Evolutionary conservation across 257 asterid species (phyloP).

Genomic region (Scutellaria minor): DNA sequence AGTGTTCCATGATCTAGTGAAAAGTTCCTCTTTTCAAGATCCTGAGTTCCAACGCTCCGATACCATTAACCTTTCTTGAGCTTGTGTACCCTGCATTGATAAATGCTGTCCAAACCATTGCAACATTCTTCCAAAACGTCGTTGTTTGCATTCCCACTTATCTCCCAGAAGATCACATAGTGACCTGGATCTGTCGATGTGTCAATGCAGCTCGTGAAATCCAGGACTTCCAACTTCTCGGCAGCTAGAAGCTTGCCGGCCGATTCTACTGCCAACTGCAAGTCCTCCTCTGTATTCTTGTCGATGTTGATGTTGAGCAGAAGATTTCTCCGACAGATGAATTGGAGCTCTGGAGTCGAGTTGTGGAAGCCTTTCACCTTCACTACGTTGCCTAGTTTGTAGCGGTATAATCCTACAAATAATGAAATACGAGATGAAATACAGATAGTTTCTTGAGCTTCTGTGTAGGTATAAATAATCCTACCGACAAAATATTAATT

Average conservation of each 20-base stretch:
- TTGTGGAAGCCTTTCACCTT: constrained; percentile 71
- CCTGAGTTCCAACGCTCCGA: constrained; percentile 67
- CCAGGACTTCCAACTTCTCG: constrained; percentile 64
- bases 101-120: constrained; percentile 67
- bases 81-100: constrained; percentile 63
- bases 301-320: constrained; percentile 67
- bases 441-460: too few species aligned
- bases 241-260: constrained; percentile 50
- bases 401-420: constrained; percentile 69
- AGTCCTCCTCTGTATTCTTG: constrained; percentile 76
- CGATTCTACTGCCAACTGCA: constrained; percentile 66
- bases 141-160: constrained; percentile 51
- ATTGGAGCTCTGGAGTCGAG: constrained; percentile 71
- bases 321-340: constrained; percentile 63
- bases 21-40: constrained; percentile 68
- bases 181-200: constrained; percentile 53
- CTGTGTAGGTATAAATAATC: too few species aligned
- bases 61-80: constrained; percentile 56
- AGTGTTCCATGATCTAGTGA: constrained; percentile 72
- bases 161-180: constrained; percentile 72
- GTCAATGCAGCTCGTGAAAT: constrained; percentile 64
- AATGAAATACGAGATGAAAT: too few species aligned
- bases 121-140: constrained; percentile 57
- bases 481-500: too few species aligned
- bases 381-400: constrained; percentile 68